These are phyloP conservation scores for Primulina tabacum DNA, from an alignment of 257 asterid genomes.

Conservation along the genomic window DNA sequence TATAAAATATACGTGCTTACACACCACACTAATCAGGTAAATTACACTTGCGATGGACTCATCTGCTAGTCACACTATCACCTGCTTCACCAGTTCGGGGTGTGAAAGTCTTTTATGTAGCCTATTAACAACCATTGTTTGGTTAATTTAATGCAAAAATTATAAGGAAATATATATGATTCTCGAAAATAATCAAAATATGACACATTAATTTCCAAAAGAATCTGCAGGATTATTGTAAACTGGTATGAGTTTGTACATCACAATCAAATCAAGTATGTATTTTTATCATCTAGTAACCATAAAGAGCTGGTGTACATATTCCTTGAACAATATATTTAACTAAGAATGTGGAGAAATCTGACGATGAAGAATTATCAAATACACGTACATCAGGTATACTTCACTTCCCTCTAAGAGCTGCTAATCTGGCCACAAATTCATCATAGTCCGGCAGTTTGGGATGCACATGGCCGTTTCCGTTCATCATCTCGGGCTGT, in stretches of 20 bases:
- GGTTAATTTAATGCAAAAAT: no score
- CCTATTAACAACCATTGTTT: no score
- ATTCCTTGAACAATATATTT: background rate
- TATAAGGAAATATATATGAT: no score
- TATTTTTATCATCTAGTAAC: background rate
- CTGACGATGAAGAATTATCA: background rate
- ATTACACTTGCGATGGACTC: no score
- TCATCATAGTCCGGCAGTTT: constrained; percentile 79
- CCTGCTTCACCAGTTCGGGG: no score
- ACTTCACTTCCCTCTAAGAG: constrained; percentile 32
- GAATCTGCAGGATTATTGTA: background rate
- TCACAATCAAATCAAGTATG: constrained; percentile 14
- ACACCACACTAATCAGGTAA: no score
- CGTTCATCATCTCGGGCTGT: constrained; percentile 40
- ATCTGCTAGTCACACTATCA: no score
- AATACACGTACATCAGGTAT: background rate
- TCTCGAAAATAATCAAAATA: no score
- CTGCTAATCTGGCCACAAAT: constrained; percentile 66
- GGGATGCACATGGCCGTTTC: constrained; percentile 63
- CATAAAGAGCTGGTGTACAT: constrained; percentile 4
- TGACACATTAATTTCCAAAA: background rate
- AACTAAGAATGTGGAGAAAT: constrained; percentile 11
- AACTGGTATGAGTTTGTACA: background rate
- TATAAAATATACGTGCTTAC: no score
- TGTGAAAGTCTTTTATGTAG: no score